These are phyloP conservation scores for Quercus robur DNA, from an alignment of 306 rosid genomes.

Conservation along the genomic window DNA sequence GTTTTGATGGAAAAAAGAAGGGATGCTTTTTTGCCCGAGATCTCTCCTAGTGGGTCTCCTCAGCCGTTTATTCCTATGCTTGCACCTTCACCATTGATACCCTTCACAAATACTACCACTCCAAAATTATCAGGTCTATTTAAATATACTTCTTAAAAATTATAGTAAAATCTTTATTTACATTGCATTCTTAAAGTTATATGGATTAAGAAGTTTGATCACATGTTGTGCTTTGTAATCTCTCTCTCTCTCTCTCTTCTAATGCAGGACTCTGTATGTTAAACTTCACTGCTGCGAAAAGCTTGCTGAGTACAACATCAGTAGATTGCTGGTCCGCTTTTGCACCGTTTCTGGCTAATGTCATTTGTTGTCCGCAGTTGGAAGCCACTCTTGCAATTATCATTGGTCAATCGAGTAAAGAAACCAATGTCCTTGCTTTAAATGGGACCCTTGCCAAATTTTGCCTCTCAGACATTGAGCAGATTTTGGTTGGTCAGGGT, in stretches of 20 bases:
- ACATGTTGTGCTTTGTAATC: background rate
- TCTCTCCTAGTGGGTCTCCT: slow-evolving; percentile 69
- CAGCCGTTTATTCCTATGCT: slow-evolving; percentile 87
- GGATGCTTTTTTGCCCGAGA: slow-evolving; percentile 50
- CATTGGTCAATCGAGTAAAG: slow-evolving; percentile 81
- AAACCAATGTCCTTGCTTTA: slow-evolving; percentile 64
- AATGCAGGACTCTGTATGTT: slow-evolving; percentile 69
- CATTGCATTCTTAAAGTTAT: slow-evolving; percentile 9
- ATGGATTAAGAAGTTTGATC: background rate
- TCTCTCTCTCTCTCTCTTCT: slow-evolving; percentile 3
- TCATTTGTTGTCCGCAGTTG: slow-evolving; percentile 94
- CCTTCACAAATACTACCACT: slow-evolving; percentile 67
- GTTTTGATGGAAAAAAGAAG: slow-evolving; percentile 27
- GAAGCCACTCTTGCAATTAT: slow-evolving; percentile 91
- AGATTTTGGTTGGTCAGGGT: slow-evolving; percentile 86
- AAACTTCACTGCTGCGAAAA: slow-evolving; percentile 73
- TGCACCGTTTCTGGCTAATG: slow-evolving; percentile 83
- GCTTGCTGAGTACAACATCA: slow-evolving; percentile 73
- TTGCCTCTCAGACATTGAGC: slow-evolving; percentile 85
- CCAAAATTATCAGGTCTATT: slow-evolving; percentile 83
- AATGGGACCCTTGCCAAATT: slow-evolving; percentile 56
- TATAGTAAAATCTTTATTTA: background rate
- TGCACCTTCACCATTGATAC: slow-evolving; percentile 89
- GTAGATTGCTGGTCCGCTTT: slow-evolving; percentile 83
- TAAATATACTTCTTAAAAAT: background rate